These are phyloP conservation scores for Gracilaria vermiculophylla DNA, from an alignment of 23 red algal species.

Conservation along the genomic window DNA sequence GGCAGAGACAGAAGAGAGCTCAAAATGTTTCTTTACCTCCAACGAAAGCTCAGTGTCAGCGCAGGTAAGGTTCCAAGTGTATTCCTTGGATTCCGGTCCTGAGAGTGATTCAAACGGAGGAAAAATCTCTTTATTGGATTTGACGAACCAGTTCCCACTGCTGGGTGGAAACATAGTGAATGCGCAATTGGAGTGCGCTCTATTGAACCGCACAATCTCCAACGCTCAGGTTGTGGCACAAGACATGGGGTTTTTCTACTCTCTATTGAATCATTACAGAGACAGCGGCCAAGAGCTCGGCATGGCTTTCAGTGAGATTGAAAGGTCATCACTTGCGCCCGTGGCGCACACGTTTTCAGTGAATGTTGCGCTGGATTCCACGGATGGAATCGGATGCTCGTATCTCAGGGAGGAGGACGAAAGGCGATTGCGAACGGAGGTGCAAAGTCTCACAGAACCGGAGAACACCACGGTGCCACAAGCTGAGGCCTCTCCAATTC, in stretches of 20 bases:
- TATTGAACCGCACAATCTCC: neutral
- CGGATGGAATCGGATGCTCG: neutral
- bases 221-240: neutral
- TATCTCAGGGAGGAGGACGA: neutral
- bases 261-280: neutral
- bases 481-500: neutral
- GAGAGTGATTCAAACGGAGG: neutral
- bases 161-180: neutral
- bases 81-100: neutral
- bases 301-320: neutral
- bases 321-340: neutral
- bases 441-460: neutral
- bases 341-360: neutral
- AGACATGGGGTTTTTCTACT: constrained; percentile 8
- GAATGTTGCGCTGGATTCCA: constrained; percentile 5
- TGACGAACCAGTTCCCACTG: neutral
- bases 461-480: neutral
- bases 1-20: neutral
- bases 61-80: neutral
- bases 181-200: neutral
- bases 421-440: neutral
- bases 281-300: neutral
- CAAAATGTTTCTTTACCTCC: neutral
- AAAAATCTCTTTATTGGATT: neutral
- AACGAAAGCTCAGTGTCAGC: neutral